Base-by-base conservation (phyloP, 257 asterid species). In the Solanum corneliomulleri region DNA sequence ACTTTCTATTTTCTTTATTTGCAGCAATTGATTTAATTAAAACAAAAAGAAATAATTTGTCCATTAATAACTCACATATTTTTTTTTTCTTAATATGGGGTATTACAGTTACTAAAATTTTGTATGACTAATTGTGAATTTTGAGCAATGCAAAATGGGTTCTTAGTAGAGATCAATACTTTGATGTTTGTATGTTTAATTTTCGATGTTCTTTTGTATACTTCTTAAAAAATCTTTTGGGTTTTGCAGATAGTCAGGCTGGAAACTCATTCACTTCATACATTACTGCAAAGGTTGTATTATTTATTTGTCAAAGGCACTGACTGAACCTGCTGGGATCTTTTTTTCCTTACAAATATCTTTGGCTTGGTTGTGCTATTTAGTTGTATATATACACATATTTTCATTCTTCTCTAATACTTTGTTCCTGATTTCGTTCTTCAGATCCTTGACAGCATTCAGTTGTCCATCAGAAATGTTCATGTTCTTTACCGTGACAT, bases 381-480 rank as follows among this genome's bases (percentile, higher is more conserved):
- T 86, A 85, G 42, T 76, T 86, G n/a, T 86, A 70, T 88, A 78
- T 35, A 35, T 64, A 11, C 33, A n/a, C 20, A 66, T 80, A 68
- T 12, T 80, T 85, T 70, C 21, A 68, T 83, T 82, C 27, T 82
- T 62, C 58, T 71, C 68, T n/a, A 27, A n/a, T 42, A 35, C 35
- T 70, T 86, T 31, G 87, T 88, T 87, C 58, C 82, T 88, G 41
- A 69, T 45, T 62, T 49, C 85, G 83, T 87, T 70, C 78, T 84
- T 83, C 92, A 96, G 99, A 94, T 95, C 93, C 98, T 97, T 74
- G 99, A 97, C 87, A 91, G 96, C 94, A 94, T 97, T 89, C 99
- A 97, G 92, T 93, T 97, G 78, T 94, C 99, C 78, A 91, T 95
- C 90, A 92, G 95, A 91, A 94, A 95, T 89, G 94, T 97, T 85